Evolutionary conservation across 257 asterid species (phyloP), one percentile per base, ranked within the genome.

Genomic region (Echium plantagineum): DNA sequence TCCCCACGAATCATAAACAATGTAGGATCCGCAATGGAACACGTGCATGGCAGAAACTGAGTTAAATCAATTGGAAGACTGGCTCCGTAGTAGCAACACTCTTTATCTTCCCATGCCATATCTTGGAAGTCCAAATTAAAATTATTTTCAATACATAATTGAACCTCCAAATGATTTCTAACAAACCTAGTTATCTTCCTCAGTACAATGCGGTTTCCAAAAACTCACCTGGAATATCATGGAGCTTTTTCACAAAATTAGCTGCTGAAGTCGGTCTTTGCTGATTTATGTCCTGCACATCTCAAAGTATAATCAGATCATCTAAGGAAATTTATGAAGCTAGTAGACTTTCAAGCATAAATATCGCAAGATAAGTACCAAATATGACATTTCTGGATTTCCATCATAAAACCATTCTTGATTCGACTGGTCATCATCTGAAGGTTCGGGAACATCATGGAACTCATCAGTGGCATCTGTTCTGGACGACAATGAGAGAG

Each of bases 1-100:
- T 77, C 72, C n/a, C 94, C 94, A 15, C 96, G 96, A 65, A 90
- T 67, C 62, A 83, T 77, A 65, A 82, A 90, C 1, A 93, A 78
- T 15, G 90, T 74, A 65, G 95, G 89, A 78, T 86, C 94, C 8
- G 80, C 81, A 55, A 73, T 67, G 8, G 90, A 80, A 83, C 91
- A 90, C 71, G 85, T 84, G 65, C 85, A 83, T 0, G 86, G 85
- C 84, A 68, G 68, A 59, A 60, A 82, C 58, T 61, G 69, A 66
- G 63, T 79, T 15, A 79, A n/a, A 73, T 85, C 94, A 60, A 80
- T 81, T 15, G 94, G 75, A 48, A 90, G 96, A 65, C 94, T 86
- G 56, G 85, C 59, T 26, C 97, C 89, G 52, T 79, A 86, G 66
- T 66, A 72, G 75, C 69, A 60, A 0, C 75, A 67, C 42, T 66